Evolutionary conservation across 1,284 basidiomycete species (phyloP).

Genomic region (Rhizoctonia solani): DNA sequence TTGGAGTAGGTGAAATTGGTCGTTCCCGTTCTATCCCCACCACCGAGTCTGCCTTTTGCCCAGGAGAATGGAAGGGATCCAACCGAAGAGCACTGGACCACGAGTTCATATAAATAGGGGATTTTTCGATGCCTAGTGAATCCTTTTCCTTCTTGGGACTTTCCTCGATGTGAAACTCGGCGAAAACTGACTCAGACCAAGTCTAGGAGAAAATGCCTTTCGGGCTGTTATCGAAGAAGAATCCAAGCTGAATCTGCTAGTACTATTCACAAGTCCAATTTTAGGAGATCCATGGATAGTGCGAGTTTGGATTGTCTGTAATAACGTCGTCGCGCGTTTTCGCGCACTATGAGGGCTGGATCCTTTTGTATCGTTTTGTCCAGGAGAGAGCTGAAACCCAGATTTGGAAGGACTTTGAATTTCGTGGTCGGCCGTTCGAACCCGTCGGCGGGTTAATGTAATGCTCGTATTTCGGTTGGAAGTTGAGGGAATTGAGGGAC

Average conservation of each 20-base stretch:
- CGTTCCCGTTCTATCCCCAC: not conserved
- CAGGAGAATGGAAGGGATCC: constrained; percentile 14
- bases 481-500: too few species aligned
- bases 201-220: too few species aligned
- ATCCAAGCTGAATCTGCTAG: too few species aligned
- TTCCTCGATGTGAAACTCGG: not conserved
- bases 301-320: constrained; percentile 21
- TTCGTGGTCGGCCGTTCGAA: not conserved
- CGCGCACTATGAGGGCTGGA: not conserved
- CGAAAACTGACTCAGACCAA: not conserved
- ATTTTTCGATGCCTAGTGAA: too few species aligned
- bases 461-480: not conserved
- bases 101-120: constrained; percentile 12
- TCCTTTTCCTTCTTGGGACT: too few species aligned
- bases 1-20: constrained; percentile 14
- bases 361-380: too few species aligned
- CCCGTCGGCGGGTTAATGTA: constrained; percentile 2
- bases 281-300: constrained; percentile 15
- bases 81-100: constrained; percentile 17
- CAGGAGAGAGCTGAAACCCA: too few species aligned
- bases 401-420: not conserved
- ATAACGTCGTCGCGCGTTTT: constrained; percentile 16
- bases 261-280: constrained; percentile 11
- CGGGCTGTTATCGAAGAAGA: too few species aligned
- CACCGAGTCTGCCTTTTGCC: not conserved